Conservation (phyloP, 441 rosid species). For the Theobroma grandiflorum region DNA sequence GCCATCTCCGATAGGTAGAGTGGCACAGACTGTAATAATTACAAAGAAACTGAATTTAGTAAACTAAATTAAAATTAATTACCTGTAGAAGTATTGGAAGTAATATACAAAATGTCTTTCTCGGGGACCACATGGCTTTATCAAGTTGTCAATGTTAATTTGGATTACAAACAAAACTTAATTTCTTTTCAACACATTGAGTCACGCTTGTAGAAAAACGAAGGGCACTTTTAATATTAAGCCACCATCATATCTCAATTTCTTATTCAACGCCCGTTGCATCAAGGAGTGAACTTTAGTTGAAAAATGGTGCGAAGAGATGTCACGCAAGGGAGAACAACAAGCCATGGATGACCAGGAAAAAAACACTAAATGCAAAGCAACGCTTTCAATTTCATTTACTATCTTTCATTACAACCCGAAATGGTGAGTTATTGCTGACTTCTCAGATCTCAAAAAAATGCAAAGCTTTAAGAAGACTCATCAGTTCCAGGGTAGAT, state of each 20-base stretch:
- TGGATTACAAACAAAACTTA: neutral
- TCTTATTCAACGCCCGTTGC: constrained; percentile 33
- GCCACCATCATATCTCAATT: constrained; percentile 9
- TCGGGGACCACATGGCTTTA: constrained; percentile 30
- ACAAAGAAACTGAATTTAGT: neutral
- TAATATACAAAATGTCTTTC: neutral
- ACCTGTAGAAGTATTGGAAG: neutral
- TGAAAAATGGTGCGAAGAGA: neutral
- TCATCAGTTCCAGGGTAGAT: constrained; percentile 3
- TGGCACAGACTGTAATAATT: constrained; percentile 73
- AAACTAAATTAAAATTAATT: neutral
- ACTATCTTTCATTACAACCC: neutral
- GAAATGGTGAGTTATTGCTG: neutral
- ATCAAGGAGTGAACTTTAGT: constrained; percentile 7
- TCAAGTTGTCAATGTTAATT: constrained; percentile 19
- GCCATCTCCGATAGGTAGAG: constrained; percentile 97
- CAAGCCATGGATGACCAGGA: neutral
- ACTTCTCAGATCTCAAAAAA: neutral
- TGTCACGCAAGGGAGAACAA: constrained; percentile 28
- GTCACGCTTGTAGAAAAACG: neutral
- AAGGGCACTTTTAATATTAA: neutral
- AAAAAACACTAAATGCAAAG: neutral
- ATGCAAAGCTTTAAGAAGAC: neutral
- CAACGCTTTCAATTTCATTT: neutral
- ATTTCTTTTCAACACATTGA: neutral